A percentile compares a stretch with the other conserved stretches of the same genome.
These are phyloP conservation scores for Suhomyces coccinellae DNA, from an alignment of 1,139 yeast species.

Conservation along the genomic window DNA sequence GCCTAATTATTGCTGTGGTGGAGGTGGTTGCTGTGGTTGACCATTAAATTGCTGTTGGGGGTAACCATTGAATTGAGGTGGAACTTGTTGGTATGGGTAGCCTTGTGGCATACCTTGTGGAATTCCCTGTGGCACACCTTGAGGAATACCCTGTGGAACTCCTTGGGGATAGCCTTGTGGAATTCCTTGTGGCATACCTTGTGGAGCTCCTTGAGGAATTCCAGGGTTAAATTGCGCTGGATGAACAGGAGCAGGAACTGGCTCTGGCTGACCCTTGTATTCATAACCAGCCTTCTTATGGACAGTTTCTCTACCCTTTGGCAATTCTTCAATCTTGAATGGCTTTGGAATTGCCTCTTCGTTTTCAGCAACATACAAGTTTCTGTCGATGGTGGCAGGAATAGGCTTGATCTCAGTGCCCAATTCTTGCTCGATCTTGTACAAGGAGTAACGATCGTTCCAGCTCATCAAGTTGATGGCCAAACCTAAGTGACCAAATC, in stretches of 20 bases:
- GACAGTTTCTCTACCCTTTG: slow-evolving; percentile 49
- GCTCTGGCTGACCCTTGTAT: slow-evolving; percentile 53
- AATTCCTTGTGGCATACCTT: slow-evolving; percentile 18
- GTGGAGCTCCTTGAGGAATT: slow-evolving; percentile 5
- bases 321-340: slow-evolving; percentile 70
- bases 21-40: slow-evolving; percentile 17
- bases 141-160: slow-evolving; percentile 6
- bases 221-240: not conserved
- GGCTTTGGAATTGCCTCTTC: slow-evolving; percentile 81
- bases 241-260: slow-evolving; percentile 9
- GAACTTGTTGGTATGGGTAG: slow-evolving; percentile 19
- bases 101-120: slow-evolving; percentile 17
- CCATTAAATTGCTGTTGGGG: slow-evolving; percentile 23
- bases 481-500: slow-evolving; percentile 97
- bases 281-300: slow-evolving; percentile 42
- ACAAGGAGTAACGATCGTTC: slow-evolving; percentile 92
- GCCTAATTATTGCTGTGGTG: slow-evolving; percentile 10
- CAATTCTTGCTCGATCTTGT: slow-evolving; percentile 94
- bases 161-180: slow-evolving; percentile 15
- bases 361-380: slow-evolving; percentile 85
- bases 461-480: slow-evolving; percentile 96
- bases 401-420: slow-evolving; percentile 98
- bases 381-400: slow-evolving; percentile 85
- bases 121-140: slow-evolving; percentile 7
- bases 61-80: slow-evolving; percentile 31